phyloP scores from a whole-genome alignment of 2,329 filamentous ascomycete genomes.

The Penicillium sp. region DNA sequence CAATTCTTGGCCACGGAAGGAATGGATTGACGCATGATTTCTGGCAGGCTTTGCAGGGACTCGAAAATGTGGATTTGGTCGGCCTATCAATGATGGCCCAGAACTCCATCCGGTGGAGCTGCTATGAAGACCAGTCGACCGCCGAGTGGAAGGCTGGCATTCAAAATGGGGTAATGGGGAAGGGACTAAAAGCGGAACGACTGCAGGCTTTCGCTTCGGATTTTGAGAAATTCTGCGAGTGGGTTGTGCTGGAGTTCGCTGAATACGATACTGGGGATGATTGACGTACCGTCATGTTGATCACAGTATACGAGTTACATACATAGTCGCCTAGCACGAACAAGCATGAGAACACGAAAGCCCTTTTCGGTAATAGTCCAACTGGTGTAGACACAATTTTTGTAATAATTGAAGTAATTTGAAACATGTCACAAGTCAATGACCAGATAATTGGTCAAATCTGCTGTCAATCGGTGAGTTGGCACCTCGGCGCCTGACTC shows the following conservation, averaged over 20 bases:
- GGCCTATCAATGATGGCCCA: slow-evolving; percentile 84
- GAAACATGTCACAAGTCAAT: not conserved
- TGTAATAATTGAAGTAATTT: not conserved
- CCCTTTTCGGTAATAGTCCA: not conserved
- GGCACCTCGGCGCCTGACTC: slow-evolving; percentile 20
- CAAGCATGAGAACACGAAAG: not conserved
- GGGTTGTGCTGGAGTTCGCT: slow-evolving; percentile 76
- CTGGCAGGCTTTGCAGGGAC: slow-evolving; percentile 88
- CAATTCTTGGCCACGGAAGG: slow-evolving; percentile 77
- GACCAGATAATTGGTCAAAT: not conserved
- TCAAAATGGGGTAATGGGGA: slow-evolving; percentile 69
- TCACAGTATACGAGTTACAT: slow-evolving; percentile 6
- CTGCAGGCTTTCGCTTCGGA: slow-evolving; percentile 74
- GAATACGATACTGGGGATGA: slow-evolving; percentile 47
- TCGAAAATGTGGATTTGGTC: slow-evolving; percentile 85
- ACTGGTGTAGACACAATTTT: not conserved
- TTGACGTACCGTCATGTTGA: slow-evolving; percentile 15
- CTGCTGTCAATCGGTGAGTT: slow-evolving; percentile 3
- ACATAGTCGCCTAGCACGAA: not conserved
- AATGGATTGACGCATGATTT: slow-evolving; percentile 88
- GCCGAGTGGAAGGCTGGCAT: slow-evolving; percentile 71
- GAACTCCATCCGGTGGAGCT: slow-evolving; percentile 87
- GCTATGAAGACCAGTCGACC: slow-evolving; percentile 73
- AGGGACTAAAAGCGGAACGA: slow-evolving; percentile 66
- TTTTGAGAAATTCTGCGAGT: slow-evolving; percentile 89